These are phyloP conservation scores for Fusarium equiseti DNA, from an alignment of 2,329 filamentous ascomycete genomes.

Conservation along the genomic window DNA sequence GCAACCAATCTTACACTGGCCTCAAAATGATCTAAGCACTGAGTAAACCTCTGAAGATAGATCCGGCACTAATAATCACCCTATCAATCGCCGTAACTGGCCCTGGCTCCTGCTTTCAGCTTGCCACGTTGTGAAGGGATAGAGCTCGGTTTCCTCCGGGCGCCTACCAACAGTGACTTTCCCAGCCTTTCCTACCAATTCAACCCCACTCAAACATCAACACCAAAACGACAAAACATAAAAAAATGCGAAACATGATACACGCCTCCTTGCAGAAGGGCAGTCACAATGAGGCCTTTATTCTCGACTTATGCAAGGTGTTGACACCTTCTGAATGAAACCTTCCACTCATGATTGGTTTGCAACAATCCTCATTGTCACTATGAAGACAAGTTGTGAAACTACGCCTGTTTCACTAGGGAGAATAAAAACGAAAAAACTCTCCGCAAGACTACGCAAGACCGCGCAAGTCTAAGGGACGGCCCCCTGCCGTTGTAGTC, in stretches of 20 bases:
- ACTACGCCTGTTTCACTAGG: slow-evolving; percentile 43
- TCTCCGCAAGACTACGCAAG: slow-evolving; percentile 2
- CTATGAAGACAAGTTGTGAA: slow-evolving; percentile 35
- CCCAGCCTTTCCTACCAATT: slow-evolving; percentile 17
- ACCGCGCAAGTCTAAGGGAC: slow-evolving; percentile 10
- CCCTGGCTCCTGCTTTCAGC: slow-evolving; percentile 23
- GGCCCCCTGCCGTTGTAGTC: slow-evolving; percentile 7
- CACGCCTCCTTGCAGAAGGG: slow-evolving; percentile 23
- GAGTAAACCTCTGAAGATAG: not conserved
- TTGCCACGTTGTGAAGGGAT: slow-evolving; percentile 34
- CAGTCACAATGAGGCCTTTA: slow-evolving; percentile 8
- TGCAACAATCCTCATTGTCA: slow-evolving; percentile 9
- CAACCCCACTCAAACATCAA: slow-evolving; percentile 27
- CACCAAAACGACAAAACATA: slow-evolving; percentile 38
- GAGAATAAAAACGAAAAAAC: slow-evolving; percentile 16
- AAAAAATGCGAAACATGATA: slow-evolving; percentile 42
- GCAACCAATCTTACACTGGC: slow-evolving; percentile 20
- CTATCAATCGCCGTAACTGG: slow-evolving; percentile 13
- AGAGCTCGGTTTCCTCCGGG: slow-evolving; percentile 41
- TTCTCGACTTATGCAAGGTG: slow-evolving; percentile 18
- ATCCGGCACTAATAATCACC: slow-evolving; percentile 19
- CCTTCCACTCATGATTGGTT: slow-evolving; percentile 29
- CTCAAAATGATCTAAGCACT: slow-evolving; percentile 20
- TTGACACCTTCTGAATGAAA: slow-evolving; percentile 11
- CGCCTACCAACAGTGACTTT: slow-evolving; percentile 25